Base-by-base conservation (phyloP, 1,139 yeast genomes). In the Kodamaea fungicola region DNA sequence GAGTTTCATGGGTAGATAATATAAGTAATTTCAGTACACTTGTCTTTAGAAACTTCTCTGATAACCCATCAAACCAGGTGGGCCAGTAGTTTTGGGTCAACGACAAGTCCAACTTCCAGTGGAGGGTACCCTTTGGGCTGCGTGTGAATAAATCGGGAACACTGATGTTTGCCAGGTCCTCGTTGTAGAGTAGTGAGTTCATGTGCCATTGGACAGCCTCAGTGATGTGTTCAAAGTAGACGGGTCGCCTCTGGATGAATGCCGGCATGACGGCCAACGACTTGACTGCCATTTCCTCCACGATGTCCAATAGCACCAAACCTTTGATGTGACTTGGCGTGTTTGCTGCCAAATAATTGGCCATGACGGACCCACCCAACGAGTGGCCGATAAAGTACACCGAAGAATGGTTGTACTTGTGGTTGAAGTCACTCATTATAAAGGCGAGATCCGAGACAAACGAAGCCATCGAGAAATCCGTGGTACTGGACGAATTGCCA, bases 171-270 rank as follows among this genome's bases (percentile, higher is more conserved):
- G 97, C 97, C 21, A 94, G 79, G 4, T 66, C 70, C 28, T 57
- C 55, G 48, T 78, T 81, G 37, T 77, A 69, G 4, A 88, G 61
- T n/a, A 82, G 46, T 4, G 74, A 61, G 30, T 66, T 63, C 23
- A 84, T 49, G 53, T 89, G 95, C 96, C 97, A 94, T 23, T 78
- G 78, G n/a, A 92, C 74, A 0, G 95, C 96, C 9, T 70, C 71
- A 10, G 68, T 56, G 6, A 76, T 47, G 1, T 76, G 61, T 0
- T 55, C 46, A 49, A 92, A 92, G 1, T 53, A 46, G 22, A 55
- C 54, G 0, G 98, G 97, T 28, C 94, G 65, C 16, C 69, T 65
- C 3, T 62, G 55, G 6, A 92, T 66, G 45, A 86, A 85, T 16
- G 59, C 53, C 3, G 80, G 76, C 88, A 92, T 90, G 3, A 78